A percentile compares a stretch with the other conserved stretches of the same genome.
Conservation (phyloP, 75 land plant genomes). For the Ceratopteris richardii region DNA sequence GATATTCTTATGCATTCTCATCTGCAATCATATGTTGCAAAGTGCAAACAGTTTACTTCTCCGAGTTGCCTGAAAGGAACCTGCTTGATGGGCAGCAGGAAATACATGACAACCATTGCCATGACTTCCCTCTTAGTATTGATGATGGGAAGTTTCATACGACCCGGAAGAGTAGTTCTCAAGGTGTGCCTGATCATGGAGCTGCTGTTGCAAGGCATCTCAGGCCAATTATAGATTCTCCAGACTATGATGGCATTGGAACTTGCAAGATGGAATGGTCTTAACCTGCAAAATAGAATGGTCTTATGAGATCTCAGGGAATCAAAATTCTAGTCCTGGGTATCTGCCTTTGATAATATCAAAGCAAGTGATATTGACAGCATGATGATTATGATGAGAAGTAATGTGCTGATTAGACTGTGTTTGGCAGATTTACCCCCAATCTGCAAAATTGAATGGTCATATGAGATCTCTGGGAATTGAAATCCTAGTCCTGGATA, state of each 20-base stretch:
- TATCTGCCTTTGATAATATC: background rate
- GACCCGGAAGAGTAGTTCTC: constrained; percentile 16
- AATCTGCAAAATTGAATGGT: no score
- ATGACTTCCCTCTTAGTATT: constrained; percentile 7
- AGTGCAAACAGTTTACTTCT: constrained; percentile 23
- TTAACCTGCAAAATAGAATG: no score
- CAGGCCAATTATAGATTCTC: background rate
- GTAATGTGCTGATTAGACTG: background rate
- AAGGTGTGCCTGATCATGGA: constrained; percentile 10
- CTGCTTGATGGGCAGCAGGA: constrained; percentile 5
- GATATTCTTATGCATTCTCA: constrained; percentile 58
- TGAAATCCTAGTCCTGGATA: constrained; percentile 5
- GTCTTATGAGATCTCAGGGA: constrained; percentile 15
- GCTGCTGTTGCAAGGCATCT: constrained; percentile 3
- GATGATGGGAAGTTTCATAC: constrained; percentile 13
- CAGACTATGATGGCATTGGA: constrained; percentile 5
- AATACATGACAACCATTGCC: constrained; percentile 6
- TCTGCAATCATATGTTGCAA: constrained; percentile 50
- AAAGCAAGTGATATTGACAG: background rate
- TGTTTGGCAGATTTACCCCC: background rate
- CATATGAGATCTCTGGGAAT: constrained; percentile 14
- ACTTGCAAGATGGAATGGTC: background rate
- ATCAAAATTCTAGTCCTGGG: constrained; percentile 7
- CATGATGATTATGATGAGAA: background rate
- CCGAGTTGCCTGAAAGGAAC: constrained; percentile 5